Evolutionary conservation across 495 filamentous ascomycete species (phyloP).

Genomic region (Trichoderma virens): DNA sequence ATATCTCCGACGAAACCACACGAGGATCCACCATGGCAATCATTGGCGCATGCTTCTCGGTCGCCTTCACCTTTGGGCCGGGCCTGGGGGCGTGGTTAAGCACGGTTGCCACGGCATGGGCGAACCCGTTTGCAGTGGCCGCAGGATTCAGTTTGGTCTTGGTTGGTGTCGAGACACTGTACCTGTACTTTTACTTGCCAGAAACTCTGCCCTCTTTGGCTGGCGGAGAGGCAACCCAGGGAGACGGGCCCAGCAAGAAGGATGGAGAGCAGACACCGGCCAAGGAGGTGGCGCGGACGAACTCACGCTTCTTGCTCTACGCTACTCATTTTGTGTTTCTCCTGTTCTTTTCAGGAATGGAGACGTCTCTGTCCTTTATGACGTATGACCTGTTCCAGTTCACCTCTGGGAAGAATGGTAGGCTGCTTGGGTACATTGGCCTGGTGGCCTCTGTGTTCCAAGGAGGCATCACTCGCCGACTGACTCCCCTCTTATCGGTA

Average conservation of each 20-base stretch:
- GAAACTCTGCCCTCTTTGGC: slow-evolving; percentile 68
- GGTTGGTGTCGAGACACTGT: slow-evolving; percentile 77
- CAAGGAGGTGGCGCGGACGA: slow-evolving; percentile 48
- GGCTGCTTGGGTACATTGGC: slow-evolving; percentile 87
- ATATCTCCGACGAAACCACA: slow-evolving; percentile 76
- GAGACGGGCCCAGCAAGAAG: slow-evolving; percentile 21
- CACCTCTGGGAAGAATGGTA: slow-evolving; percentile 69
- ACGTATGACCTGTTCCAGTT: slow-evolving; percentile 87
- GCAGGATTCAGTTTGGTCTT: slow-evolving; percentile 76
- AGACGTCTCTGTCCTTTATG: slow-evolving; percentile 94
- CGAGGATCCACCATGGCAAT: slow-evolving; percentile 90
- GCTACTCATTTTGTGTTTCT: slow-evolving; percentile 83
- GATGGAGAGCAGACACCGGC: slow-evolving; percentile 5
- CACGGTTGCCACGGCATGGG: slow-evolving; percentile 62
- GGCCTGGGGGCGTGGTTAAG: slow-evolving; percentile 81
- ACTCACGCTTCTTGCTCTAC: slow-evolving; percentile 78
- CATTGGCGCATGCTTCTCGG: slow-evolving; percentile 91
- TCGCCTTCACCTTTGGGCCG: slow-evolving; percentile 94
- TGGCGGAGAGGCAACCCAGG: slow-evolving; percentile 16
- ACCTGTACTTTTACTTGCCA: slow-evolving; percentile 79
- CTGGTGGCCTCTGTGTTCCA: slow-evolving; percentile 88
- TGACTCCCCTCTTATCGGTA: slow-evolving; percentile 70
- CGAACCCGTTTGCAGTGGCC: slow-evolving; percentile 89
- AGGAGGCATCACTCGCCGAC: slow-evolving; percentile 70
- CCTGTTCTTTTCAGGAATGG: slow-evolving; percentile 94